Percentiles rank a stretch among this genome's conserved stretches.
Conservation (phyloP, 2,329 filamentous ascomycete genomes). For the Colletotrichum camelliae region DNA sequence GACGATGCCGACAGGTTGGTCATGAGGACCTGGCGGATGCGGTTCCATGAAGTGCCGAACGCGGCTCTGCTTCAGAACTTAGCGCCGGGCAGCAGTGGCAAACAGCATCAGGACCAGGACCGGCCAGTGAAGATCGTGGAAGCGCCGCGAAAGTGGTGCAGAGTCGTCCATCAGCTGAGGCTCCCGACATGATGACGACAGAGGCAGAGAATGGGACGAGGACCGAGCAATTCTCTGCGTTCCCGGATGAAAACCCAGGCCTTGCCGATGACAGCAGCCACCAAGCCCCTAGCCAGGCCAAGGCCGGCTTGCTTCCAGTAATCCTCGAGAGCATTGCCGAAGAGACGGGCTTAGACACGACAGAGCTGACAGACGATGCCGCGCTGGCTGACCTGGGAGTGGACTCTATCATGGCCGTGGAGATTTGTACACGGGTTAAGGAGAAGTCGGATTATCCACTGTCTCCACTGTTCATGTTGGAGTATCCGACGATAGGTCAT, state of each 20-base stretch:
- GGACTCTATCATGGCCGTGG: background rate
- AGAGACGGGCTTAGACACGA: background rate
- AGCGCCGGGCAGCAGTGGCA: background rate
- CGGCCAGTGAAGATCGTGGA: background rate
- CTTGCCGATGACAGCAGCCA: background rate
- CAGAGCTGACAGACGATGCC: background rate
- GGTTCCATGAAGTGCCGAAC: background rate
- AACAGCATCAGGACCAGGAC: background rate
- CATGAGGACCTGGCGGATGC: background rate
- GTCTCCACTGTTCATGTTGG: background rate
- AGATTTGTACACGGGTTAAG: background rate
- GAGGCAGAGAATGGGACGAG: background rate
- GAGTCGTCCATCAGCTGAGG: rapidly evolving
- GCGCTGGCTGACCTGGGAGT: background rate
- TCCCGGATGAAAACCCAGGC: background rate
- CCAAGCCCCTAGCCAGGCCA: background rate
- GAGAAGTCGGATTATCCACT: background rate
- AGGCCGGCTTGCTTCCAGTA: background rate
- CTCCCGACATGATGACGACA: rapidly evolving
- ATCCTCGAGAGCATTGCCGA: background rate
- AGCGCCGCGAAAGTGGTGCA: background rate
- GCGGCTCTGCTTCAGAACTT: background rate
- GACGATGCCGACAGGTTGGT: background rate
- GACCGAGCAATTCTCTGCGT: background rate
- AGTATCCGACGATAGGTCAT: background rate